A percentile compares a stretch with the other conserved stretches of the same genome.
These are phyloP conservation scores for Cryptosporidium ubiquitum DNA, from an alignment of 169 alveolate species.

Conservation along the genomic window DNA sequence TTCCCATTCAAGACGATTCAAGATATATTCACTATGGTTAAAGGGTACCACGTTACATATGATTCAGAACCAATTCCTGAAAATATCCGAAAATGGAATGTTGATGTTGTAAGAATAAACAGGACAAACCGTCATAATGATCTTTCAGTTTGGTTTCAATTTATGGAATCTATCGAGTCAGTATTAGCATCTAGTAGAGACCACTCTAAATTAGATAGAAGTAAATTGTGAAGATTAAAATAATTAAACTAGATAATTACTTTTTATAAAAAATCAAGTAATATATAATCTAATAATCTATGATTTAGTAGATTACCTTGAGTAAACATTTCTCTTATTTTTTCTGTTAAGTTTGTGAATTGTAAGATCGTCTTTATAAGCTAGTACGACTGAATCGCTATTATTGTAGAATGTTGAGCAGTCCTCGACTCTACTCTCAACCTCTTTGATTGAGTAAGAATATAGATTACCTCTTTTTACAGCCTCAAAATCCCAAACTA, in stretches of 20 bases:
- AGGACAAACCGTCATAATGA: constrained; percentile 74
- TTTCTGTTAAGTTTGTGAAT: constrained; percentile 57
- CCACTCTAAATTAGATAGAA: constrained; percentile 67
- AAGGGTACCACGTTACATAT: constrained; percentile 66
- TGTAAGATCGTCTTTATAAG: constrained; percentile 43
- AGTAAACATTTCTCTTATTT: constrained; percentile 40
- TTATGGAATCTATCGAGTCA: constrained; percentile 68
- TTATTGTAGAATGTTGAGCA: constrained; percentile 49
- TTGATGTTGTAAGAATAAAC: constrained; percentile 66
- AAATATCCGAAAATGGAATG: constrained; percentile 69
- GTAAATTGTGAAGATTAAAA: constrained; percentile 17
- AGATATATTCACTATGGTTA: constrained; percentile 61
- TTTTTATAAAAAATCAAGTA: background rate
- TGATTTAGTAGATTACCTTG: background rate
- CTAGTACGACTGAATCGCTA: constrained; percentile 54
- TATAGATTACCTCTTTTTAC: constrained; percentile 78
- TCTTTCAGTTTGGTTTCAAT: constrained; percentile 69
- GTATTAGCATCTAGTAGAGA: constrained; percentile 67
- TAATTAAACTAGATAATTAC: constrained; percentile 1
- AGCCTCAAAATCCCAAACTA: constrained; percentile 82
- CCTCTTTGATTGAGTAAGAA: constrained; percentile 78
- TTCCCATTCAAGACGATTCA: constrained; percentile 66
- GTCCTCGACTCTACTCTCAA: constrained; percentile 73
- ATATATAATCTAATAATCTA: background rate
- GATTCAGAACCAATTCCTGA: constrained; percentile 74